Evolutionary conservation across 768 basidiomycete genomes (phyloP).

Genomic region (Rossbeevera mucosa): DNA sequence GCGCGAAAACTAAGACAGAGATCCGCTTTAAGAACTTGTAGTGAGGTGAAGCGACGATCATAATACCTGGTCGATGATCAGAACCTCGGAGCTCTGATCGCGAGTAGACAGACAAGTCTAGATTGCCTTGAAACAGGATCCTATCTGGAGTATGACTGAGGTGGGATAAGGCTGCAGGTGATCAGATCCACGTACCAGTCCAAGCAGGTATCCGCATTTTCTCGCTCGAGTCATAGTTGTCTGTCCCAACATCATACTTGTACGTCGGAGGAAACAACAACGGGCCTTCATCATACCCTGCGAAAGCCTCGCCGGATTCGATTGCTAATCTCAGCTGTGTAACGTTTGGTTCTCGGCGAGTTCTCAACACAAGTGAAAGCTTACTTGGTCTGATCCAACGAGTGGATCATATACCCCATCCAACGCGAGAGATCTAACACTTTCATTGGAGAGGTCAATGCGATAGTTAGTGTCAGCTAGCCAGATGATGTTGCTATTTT

Average conservation of each 20-base stretch:
- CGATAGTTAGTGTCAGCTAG: conserved; percentile 95
- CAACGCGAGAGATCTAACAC: conserved; percentile 63
- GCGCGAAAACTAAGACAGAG: conserved; percentile 61
- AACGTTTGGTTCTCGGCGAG: not conserved
- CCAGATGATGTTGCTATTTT: conserved; percentile 82
- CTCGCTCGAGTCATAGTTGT: conserved; percentile 91
- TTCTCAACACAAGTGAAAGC: conserved; percentile 8
- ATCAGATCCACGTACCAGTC: conserved; percentile 64
- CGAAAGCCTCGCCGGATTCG: conserved; percentile 68
- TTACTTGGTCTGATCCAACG: conserved; percentile 81
- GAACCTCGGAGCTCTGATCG: conserved; percentile 86
- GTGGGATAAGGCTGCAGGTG: not conserved
- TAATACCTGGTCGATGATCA: conserved; percentile 87
- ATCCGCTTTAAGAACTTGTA: not conserved
- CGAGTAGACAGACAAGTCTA: conserved; percentile 77
- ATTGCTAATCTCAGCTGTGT: conserved; percentile 69
- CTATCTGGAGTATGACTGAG: conserved; percentile 58
- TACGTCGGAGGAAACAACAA: conserved; percentile 93
- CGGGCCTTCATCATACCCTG: conserved; percentile 84
- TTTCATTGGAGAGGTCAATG: conserved; percentile 79
- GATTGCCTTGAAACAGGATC: conserved; percentile 77
- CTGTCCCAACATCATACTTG: conserved; percentile 79
- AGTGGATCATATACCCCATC: conserved; percentile 68
- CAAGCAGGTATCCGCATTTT: conserved; percentile 96
- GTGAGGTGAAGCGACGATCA: not conserved